phyloP scores from a whole-genome alignment of 805 yeast species.

The Metschnikowia shivogae region DNA sequence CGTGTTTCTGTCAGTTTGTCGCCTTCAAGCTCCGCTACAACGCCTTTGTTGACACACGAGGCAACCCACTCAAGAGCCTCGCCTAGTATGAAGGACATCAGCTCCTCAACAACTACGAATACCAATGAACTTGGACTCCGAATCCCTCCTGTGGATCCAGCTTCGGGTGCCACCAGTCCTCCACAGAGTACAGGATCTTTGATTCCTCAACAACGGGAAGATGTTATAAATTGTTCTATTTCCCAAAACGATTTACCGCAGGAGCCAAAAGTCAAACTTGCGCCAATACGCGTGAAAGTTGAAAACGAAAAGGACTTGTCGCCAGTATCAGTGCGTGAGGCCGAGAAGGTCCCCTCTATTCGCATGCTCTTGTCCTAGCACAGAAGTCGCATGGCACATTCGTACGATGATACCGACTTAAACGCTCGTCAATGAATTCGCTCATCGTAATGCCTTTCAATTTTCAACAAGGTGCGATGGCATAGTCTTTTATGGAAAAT shows the following conservation, averaged over 20 bases:
- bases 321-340: conserved; percentile 4
- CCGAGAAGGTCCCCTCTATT: conserved; percentile 16
- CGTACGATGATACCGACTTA: too few species aligned
- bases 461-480: too few species aligned
- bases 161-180: conserved; percentile 1
- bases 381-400: neutral
- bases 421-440: too few species aligned
- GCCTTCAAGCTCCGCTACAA: neutral
- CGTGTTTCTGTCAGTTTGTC: neutral
- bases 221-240: neutral
- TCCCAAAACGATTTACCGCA: neutral
- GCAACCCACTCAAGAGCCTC: neutral
- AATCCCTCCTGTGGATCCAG: neutral
- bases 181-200: neutral
- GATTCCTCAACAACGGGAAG: neutral
- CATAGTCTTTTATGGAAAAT: too few species aligned
- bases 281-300: conserved; percentile 8
- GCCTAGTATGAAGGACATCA: neutral
- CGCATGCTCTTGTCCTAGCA: conserved; percentile 14
- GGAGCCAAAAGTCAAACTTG: conserved; percentile 6
- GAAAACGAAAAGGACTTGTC: conserved; percentile 1
- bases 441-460: too few species aligned
- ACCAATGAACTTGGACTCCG: neutral
- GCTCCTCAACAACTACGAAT: neutral
- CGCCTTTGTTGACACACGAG: neutral